phyloP scores from a whole-genome alignment of 2,329 filamentous ascomycete genomes.

The Rutstroemia sp. region DNA sequence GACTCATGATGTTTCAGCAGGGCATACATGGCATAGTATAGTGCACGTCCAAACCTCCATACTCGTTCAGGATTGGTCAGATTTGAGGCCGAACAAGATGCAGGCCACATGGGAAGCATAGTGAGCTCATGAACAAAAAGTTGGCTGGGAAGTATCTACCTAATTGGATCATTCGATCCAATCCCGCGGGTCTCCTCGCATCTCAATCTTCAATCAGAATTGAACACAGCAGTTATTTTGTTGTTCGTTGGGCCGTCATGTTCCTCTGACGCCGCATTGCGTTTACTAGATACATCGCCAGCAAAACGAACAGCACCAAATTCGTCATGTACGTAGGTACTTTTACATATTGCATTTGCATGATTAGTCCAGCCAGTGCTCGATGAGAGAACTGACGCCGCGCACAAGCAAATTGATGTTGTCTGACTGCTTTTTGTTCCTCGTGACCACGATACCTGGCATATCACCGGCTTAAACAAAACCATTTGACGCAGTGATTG shows the following conservation, averaged over 20 bases:
- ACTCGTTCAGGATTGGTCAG: not conserved
- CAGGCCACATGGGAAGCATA: slow-evolving; percentile 2
- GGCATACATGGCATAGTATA: slow-evolving; percentile 1
- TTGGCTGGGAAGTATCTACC: not conserved
- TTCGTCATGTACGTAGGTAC: not conserved
- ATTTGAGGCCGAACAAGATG: slow-evolving; percentile 4
- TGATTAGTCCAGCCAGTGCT: not conserved
- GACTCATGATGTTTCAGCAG: slow-evolving; percentile 14
- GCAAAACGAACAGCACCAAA: slow-evolving; percentile 7
- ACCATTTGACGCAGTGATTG: not conserved
- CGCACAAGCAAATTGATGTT: not conserved
- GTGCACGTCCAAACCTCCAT: not conserved
- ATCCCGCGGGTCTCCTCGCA: slow-evolving; percentile 6
- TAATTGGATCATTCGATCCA: slow-evolving; percentile 5
- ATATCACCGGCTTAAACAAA: not conserved
- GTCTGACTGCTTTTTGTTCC: not conserved
- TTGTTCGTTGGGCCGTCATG: slow-evolving; percentile 12
- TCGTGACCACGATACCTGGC: not conserved
- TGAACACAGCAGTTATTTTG: slow-evolving; percentile 9
- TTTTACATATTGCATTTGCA: slow-evolving; percentile 4
- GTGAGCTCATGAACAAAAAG: slow-evolving; percentile 8
- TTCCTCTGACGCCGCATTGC: slow-evolving; percentile 11
- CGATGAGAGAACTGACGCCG: not conserved
- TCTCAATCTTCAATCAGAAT: slow-evolving; percentile 10
- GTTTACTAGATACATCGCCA: slow-evolving; percentile 9